phyloP scores from a whole-genome alignment of 768 basidiomycete species.

The Gloeostereum incarnatum region DNA sequence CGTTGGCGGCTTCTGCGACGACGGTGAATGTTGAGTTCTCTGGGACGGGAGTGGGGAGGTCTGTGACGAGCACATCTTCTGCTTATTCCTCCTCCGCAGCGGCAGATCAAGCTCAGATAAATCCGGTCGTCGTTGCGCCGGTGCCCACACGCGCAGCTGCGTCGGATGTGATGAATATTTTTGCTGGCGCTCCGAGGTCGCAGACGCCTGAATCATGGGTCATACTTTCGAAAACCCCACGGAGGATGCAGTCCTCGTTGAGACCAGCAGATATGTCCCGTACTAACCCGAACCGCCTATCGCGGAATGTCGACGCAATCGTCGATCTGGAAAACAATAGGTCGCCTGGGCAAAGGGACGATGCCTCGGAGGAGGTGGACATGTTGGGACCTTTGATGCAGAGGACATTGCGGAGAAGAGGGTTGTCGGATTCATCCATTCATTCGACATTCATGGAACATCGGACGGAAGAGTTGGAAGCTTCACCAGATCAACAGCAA shows the following conservation, averaged over 20 bases:
- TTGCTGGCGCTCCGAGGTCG: slow-evolving; percentile 74
- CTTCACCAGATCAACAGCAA: not conserved
- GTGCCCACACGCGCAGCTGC: slow-evolving; percentile 8
- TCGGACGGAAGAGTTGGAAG: slow-evolving; percentile 9
- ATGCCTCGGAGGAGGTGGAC: slow-evolving; percentile 30
- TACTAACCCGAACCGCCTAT: slow-evolving; percentile 25
- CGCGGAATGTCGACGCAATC: slow-evolving; percentile 71
- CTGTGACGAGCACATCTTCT: slow-evolving; percentile 34
- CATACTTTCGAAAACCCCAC: slow-evolving; percentile 38
- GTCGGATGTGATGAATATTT: slow-evolving; percentile 69
- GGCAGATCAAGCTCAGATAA: not conserved
- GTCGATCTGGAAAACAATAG: slow-evolving; percentile 42
- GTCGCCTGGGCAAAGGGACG: slow-evolving; percentile 12
- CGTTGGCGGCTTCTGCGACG: slow-evolving; percentile 78
- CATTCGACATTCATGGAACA: slow-evolving; percentile 72
- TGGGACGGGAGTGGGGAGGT: slow-evolving; percentile 53
- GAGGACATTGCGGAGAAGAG: slow-evolving; percentile 64
- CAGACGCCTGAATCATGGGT: slow-evolving; percentile 62
- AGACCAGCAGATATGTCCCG: slow-evolving; percentile 10
- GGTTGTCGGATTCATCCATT: slow-evolving; percentile 89
- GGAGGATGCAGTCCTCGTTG: slow-evolving; percentile 18
- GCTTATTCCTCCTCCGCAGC: not conserved
- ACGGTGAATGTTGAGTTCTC: slow-evolving; percentile 97
- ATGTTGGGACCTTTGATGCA: slow-evolving; percentile 46
- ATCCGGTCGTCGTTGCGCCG: not conserved